A percentile compares a stretch with the other conserved stretches of the same genome.
Evolutionary conservation across 2,329 filamentous ascomycete species (phyloP).

Genomic region (Botryotinia globosa): DNA sequence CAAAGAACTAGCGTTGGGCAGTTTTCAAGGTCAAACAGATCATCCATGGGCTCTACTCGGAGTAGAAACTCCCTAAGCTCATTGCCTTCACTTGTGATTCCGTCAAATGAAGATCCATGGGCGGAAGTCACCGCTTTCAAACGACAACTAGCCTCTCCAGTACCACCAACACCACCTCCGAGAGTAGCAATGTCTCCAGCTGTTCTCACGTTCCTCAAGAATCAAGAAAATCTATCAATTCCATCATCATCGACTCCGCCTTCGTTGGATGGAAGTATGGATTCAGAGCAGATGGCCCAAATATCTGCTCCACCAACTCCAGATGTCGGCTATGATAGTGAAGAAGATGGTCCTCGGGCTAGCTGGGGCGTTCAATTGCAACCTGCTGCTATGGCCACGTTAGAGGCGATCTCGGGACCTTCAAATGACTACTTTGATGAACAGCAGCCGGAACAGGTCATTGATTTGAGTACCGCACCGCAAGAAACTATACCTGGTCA

Average conservation of each 20-base stretch:
- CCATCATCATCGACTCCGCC: slow-evolving; percentile 78
- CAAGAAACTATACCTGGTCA: slow-evolving; percentile 41
- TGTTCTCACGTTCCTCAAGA: slow-evolving; percentile 68
- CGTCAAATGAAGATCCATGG: slow-evolving; percentile 43
- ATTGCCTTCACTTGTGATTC: slow-evolving; percentile 53
- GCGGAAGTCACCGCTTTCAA: slow-evolving; percentile 47
- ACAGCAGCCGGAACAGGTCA: slow-evolving; percentile 53
- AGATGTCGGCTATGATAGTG: slow-evolving; percentile 58
- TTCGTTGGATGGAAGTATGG: slow-evolving; percentile 78
- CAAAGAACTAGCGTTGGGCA: slow-evolving; percentile 33
- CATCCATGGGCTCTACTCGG: slow-evolving; percentile 29
- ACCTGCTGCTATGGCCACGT: slow-evolving; percentile 73
- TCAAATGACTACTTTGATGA: slow-evolving; percentile 61
- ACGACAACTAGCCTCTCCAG: slow-evolving; percentile 52
- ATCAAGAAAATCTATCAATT: slow-evolving; percentile 67
- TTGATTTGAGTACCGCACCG: slow-evolving; percentile 44
- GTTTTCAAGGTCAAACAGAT: slow-evolving; percentile 29
- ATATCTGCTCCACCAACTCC: slow-evolving; percentile 85
- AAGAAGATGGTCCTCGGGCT: slow-evolving; percentile 62
- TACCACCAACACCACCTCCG: slow-evolving; percentile 61
- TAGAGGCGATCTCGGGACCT: slow-evolving; percentile 66
- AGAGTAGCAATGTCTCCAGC: slow-evolving; percentile 74
- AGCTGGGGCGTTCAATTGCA: slow-evolving; percentile 66
- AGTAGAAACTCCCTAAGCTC: slow-evolving; percentile 35
- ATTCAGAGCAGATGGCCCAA: slow-evolving; percentile 80